phyloP scores from a whole-genome alignment of 371 early-diverging fungal genomes.

The Rhizopus delemar region DNA sequence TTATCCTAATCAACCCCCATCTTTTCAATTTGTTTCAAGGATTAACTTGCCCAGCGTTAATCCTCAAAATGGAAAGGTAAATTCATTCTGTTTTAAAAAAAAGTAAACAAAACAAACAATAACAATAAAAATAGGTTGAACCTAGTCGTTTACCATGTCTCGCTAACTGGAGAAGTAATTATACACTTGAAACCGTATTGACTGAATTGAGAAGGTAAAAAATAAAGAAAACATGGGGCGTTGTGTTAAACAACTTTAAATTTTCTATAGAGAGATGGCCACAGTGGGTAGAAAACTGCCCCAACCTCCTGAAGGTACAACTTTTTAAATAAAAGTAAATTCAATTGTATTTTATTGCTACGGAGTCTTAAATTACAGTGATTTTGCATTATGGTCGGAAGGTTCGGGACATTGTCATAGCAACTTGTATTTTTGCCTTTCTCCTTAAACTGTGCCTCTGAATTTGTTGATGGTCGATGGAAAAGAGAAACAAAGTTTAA shows the following conservation, averaged over 20 bases:
- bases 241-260: background rate
- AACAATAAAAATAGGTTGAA: slow-evolving; percentile 60
- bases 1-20: slow-evolving; percentile 87
- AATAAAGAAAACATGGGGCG: background rate
- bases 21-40: slow-evolving; percentile 76
- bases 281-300: slow-evolving; percentile 75
- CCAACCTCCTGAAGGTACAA: slow-evolving; percentile 87
- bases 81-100: background rate
- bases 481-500: background rate
- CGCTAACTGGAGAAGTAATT: slow-evolving; percentile 77
- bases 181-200: slow-evolving; percentile 85
- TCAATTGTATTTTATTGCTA: background rate
- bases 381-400: too few relatives aligned
- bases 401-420: too few relatives aligned
- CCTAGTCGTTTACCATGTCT: slow-evolving; percentile 68
- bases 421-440: too few relatives aligned
- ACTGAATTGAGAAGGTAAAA: slow-evolving; percentile 79
- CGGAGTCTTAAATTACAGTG: too few relatives aligned
- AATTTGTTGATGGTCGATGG: background rate
- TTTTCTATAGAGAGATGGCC: slow-evolving; percentile 79
- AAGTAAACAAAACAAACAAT: background rate
- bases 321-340: slow-evolving; percentile 44
- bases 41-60: slow-evolving; percentile 92
- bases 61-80: slow-evolving; percentile 76
- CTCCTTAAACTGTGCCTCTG: too few relatives aligned